phyloP scores from a whole-genome alignment of 345 rosid species.

The Murraya koenigii region DNA sequence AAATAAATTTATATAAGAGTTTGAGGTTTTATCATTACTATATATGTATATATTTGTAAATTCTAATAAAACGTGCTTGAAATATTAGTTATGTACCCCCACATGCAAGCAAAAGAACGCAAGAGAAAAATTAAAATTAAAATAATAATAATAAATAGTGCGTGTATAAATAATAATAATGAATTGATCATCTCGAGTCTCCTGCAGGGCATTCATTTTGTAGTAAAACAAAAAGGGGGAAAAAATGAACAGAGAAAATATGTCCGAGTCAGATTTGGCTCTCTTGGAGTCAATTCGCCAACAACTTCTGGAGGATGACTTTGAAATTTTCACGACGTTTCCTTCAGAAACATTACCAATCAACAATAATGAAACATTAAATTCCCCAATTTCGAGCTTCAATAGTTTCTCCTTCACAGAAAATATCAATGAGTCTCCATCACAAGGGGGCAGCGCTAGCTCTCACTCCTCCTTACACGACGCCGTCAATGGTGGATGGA shows the following conservation, averaged over 20 bases:
- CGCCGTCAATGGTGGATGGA: background rate
- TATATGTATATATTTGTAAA: too few species aligned
- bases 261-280: constrained; percentile 8
- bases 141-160: background rate
- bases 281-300: constrained; percentile 25
- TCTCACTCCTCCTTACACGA: background rate
- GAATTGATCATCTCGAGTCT: too few species aligned
- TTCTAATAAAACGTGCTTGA: background rate
- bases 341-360: background rate
- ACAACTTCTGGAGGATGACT: constrained; percentile 21
- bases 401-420: background rate
- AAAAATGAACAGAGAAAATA: background rate
- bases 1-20: too few species aligned
- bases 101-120: background rate
- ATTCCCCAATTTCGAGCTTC: background rate
- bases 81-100: background rate
- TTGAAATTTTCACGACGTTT: background rate
- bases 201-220: too few species aligned
- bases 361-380: background rate
- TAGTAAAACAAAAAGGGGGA: too few species aligned
- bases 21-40: too few species aligned
- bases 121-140: background rate
- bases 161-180: too few species aligned
- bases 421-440: background rate
- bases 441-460: background rate